These are phyloP conservation scores for Ophiobolus disseminans DNA, from an alignment of 2,329 filamentous ascomycete genomes.

Conservation along the genomic window DNA sequence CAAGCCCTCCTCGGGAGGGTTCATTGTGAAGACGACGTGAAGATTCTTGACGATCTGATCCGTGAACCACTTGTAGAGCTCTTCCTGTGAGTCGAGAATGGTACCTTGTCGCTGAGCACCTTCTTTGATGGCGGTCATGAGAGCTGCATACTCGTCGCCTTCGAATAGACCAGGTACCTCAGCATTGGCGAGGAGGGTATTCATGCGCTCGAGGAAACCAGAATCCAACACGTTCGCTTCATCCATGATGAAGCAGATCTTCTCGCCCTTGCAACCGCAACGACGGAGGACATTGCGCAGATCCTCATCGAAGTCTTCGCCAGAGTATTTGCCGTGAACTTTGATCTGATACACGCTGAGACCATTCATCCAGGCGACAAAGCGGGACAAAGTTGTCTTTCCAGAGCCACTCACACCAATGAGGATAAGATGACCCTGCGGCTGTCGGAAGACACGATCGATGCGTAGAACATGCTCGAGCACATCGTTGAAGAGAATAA, in stretches of 20 bases:
- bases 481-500: slow-evolving; percentile 99
- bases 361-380: slow-evolving; percentile 99
- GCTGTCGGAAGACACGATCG: slow-evolving; percentile 97
- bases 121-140: slow-evolving; percentile 99
- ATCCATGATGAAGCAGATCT: slow-evolving; percentile 99
- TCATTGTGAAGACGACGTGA: slow-evolving; percentile 99
- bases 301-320: slow-evolving; percentile 98
- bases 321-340: slow-evolving; percentile 97
- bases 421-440: slow-evolving; percentile 95
- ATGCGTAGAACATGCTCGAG: slow-evolving; percentile 97
- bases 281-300: slow-evolving; percentile 90
- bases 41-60: slow-evolving; percentile 99
- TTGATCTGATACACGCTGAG: slow-evolving; percentile 99
- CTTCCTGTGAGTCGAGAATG: slow-evolving; percentile 94
- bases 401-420: slow-evolving; percentile 98
- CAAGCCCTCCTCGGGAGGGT: slow-evolving; percentile 92
- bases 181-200: slow-evolving; percentile 97
- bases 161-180: slow-evolving; percentile 98
- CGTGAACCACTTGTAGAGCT: slow-evolving; percentile 99
- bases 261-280: slow-evolving; percentile 96
- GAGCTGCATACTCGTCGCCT: slow-evolving; percentile 95
- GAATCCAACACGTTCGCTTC: slow-evolving; percentile 98
- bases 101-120: slow-evolving; percentile 95
- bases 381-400: slow-evolving; percentile 96
- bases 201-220: slow-evolving; percentile 98